phyloP scores from a whole-genome alignment of 164 flowering plant species.

The Kalanchoe fedtschenkoi region DNA sequence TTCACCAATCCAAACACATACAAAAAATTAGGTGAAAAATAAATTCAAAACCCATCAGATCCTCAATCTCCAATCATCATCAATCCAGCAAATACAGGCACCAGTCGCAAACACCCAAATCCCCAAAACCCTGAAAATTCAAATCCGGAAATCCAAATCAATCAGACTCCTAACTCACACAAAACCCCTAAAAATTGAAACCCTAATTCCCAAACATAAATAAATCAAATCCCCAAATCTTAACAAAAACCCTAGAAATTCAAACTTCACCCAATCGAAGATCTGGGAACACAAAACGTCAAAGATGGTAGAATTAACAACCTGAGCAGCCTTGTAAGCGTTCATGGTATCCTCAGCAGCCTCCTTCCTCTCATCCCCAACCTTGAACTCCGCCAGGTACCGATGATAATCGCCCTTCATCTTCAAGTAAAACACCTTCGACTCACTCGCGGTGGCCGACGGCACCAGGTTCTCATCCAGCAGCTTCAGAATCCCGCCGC shows the following conservation, averaged over 20 bases:
- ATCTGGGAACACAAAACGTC: not conserved
- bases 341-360: conserved; percentile 73
- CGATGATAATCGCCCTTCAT: conserved; percentile 86
- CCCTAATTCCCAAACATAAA: not conserved
- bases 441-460: conserved; percentile 41
- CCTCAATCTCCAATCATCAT: too few relatives aligned
- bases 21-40: too few relatives aligned
- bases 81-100: not conserved
- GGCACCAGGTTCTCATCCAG: conserved; percentile 48
- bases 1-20: conserved; percentile 11
- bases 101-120: not conserved
- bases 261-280: not conserved
- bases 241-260: not conserved
- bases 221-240: not conserved
- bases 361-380: conserved; percentile 47
- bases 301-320: conserved; percentile 5
- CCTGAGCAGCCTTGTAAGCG: conserved; percentile 89
- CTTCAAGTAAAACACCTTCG: conserved; percentile 71
- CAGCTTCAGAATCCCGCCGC: conserved; percentile 48
- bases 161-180: not conserved
- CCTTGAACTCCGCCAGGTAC: conserved; percentile 70
- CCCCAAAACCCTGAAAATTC: not conserved
- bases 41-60: too few relatives aligned
- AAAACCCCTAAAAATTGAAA: conserved; percentile 1
- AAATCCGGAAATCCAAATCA: not conserved